These are phyloP conservation scores for Colletotrichum falcatum DNA, from an alignment of 2,329 filamentous ascomycete species.

Conservation along the genomic window DNA sequence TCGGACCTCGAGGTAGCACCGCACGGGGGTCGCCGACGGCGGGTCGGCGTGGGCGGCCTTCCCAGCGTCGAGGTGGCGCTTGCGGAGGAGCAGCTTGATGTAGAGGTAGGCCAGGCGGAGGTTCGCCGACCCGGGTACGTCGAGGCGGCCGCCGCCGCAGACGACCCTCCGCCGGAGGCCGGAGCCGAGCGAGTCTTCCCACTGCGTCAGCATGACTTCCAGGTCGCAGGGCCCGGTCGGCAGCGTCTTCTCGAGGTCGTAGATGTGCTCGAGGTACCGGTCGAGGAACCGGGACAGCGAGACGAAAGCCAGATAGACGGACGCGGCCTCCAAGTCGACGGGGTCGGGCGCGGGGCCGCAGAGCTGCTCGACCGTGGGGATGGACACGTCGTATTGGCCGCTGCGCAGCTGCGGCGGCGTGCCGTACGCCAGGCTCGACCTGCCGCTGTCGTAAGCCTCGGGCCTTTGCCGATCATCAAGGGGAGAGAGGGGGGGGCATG, in stretches of 20 bases:
- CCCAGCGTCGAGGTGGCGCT: constrained; percentile 59
- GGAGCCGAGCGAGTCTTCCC: constrained; percentile 57
- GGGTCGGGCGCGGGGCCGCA: constrained; percentile 23
- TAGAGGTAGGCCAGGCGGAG: constrained; percentile 64
- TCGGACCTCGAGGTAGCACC: constrained; percentile 55
- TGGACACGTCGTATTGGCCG: constrained; percentile 61
- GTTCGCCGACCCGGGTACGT: constrained; percentile 60
- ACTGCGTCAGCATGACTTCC: constrained; percentile 54
- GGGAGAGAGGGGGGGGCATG: too few relatives aligned
- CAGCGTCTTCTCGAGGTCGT: constrained; percentile 49
- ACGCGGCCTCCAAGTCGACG: constrained; percentile 46
- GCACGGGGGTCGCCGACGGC: constrained; percentile 42
- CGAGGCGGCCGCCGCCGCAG: constrained; percentile 54
- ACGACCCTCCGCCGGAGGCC: constrained; percentile 55
- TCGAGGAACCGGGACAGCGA: constrained; percentile 58
- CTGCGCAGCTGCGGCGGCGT: constrained; percentile 62
- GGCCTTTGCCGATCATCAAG: not conserved
- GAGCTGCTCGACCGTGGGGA: constrained; percentile 53
- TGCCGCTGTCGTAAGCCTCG: constrained; percentile 42
- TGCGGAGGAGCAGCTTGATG: constrained; percentile 58
- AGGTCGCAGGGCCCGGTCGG: constrained; percentile 48
- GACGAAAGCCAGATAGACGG: constrained; percentile 59
- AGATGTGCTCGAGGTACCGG: constrained; percentile 51
- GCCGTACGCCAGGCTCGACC: constrained; percentile 65
- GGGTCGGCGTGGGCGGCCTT: constrained; percentile 43